Evolutionary conservation across 768 basidiomycete genomes (phyloP), one percentile per base, ranked within the genome.

Genomic region (Mycena pura): DNA sequence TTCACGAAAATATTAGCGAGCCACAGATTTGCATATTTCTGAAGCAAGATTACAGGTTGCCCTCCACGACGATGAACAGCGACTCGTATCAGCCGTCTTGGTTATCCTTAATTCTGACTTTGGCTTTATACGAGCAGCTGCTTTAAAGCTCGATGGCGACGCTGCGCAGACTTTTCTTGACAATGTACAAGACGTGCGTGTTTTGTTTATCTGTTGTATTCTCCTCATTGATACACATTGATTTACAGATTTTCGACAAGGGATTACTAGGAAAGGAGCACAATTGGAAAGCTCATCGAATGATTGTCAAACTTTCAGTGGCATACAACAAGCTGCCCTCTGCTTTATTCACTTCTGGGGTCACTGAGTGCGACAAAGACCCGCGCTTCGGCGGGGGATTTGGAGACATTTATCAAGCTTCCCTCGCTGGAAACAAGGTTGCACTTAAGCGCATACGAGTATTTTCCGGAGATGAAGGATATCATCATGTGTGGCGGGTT

Each of bases 151-250:
- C 5, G n/a, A 38, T 24, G 50, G 49, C 28, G 49, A 60, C 17
- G 21, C 44, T 10, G 58, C 49, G 2, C 49, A 60, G 32, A 21
- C 14, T 28, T 60, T 60, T 25, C 27, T 60, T 8, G 58, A 60
- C 39, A 43, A 52, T 8, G 27, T 60, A 14, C 58, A 60, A 39
- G 47, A 46, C 38, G 58, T 29, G n/a, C 39, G 13, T 8, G 21
- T 15, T 11, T 7, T 15, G 3, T 10, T 10, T 17, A 10, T 6
- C 17, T 41, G n/a, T 14, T 22, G 28, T 13, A 14, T 19, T 19
- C 11, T 29, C 1, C 43, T 3, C 40, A 29, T 13, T 25, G 8
- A 32, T 36, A 22, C 5, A 28, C n/a, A n/a, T n/a, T n/a, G n/a
- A n/a, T n/a, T n/a, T n/a, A 38, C 15, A 57, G 56, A 49, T 29